Evolutionary conservation across 306 rosid genomes (phyloP).

Genomic region (Cotoneaster glaucophyllus): DNA sequence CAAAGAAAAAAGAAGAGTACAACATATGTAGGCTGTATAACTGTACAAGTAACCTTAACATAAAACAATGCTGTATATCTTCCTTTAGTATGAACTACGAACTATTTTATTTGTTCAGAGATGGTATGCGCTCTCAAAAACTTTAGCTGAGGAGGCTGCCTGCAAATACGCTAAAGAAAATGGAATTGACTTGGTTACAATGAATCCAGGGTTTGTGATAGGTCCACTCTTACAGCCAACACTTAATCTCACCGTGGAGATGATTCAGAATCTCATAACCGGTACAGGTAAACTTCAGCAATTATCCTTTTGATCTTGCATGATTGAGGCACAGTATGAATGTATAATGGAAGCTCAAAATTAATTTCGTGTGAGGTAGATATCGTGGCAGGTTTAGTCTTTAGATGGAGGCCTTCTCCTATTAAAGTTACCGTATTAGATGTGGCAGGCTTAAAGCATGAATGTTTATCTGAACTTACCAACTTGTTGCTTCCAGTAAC

Average conservation of each 20-base stretch:
- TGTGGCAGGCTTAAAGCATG: no score
- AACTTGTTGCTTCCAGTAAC: no score
- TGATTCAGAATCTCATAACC: background rate
- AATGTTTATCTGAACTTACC: no score
- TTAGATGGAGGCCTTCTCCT: background rate
- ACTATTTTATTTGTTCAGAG: background rate
- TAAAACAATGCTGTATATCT: background rate
- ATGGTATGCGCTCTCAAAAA: constrained; percentile 15
- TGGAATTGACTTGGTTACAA: constrained; percentile 13
- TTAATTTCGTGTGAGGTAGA: background rate
- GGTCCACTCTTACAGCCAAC: constrained; percentile 26
- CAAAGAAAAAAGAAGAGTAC: background rate
- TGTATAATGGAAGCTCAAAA: background rate
- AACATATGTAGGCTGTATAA: background rate
- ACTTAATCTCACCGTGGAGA: background rate
- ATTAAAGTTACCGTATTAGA: background rate
- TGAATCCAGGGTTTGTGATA: constrained; percentile 16
- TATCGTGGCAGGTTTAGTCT: background rate
- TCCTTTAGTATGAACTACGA: background rate
- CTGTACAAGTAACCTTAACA: background rate
- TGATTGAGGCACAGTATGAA: background rate
- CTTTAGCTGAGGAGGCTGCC: constrained; percentile 19
- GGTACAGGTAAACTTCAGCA: background rate
- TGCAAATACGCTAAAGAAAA: constrained; percentile 16
- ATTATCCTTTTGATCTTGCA: background rate